These are phyloP conservation scores for Pleurotus pulmonarius DNA, from an alignment of 768 basidiomycete species.

Conservation along the genomic window DNA sequence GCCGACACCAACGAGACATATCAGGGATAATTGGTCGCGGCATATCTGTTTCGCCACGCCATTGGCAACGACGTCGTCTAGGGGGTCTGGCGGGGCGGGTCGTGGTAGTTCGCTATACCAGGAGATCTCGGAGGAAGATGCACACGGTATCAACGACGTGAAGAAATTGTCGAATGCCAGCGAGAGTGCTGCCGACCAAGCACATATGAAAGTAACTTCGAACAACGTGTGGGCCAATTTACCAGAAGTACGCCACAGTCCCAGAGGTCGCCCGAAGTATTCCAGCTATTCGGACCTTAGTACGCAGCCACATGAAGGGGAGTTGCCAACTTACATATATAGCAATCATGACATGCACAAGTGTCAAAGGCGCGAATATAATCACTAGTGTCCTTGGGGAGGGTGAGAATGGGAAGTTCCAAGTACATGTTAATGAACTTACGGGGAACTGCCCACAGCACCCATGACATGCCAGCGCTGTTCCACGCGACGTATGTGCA, in stretches of 20 bases:
- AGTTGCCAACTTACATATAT: constrained; percentile 62
- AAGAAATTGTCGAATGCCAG: constrained; percentile 92
- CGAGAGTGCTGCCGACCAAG: constrained; percentile 89
- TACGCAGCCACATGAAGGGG: background rate
- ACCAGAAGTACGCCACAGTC: constrained; percentile 86
- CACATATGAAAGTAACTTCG: constrained; percentile 88
- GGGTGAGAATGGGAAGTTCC: background rate
- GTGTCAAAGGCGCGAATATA: constrained; percentile 79
- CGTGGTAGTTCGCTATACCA: constrained; percentile 77
- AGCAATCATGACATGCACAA: constrained; percentile 81
- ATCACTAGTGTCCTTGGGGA: constrained; percentile 68
- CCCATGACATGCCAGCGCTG: constrained; percentile 49
- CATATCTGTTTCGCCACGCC: constrained; percentile 60
- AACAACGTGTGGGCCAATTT: constrained; percentile 85
- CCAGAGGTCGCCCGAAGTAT: constrained; percentile 89
- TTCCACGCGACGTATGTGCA: constrained; percentile 67
- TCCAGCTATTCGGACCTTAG: constrained; percentile 55
- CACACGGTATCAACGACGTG: constrained; percentile 80
- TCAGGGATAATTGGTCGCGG: constrained; percentile 71
- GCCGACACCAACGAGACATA: constrained; percentile 73
- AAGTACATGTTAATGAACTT: constrained; percentile 22
- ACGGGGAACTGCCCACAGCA: constrained; percentile 81
- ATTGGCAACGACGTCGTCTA: constrained; percentile 28
- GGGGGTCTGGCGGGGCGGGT: constrained; percentile 38
- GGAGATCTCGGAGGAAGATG: constrained; percentile 48